Conservation (phyloP, 2,329 filamentous ascomycete species). For the Cercospora berteroae region DNA sequence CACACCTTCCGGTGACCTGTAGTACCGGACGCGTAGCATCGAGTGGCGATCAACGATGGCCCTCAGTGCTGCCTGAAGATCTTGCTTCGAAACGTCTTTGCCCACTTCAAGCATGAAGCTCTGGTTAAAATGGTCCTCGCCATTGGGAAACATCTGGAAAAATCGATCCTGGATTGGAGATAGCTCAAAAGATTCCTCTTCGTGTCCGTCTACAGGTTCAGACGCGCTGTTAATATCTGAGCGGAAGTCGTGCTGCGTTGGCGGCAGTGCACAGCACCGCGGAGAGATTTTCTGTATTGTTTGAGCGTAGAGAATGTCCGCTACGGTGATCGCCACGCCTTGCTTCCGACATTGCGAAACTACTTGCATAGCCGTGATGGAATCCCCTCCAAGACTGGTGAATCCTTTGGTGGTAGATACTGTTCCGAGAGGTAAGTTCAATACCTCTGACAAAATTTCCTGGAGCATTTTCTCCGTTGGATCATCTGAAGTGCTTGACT, state of each 20-base stretch:
- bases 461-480: not conserved
- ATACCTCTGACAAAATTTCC: not conserved
- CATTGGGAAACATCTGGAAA: not conserved
- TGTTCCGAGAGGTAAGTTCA: not conserved
- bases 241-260: not conserved
- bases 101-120: not conserved
- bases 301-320: not conserved
- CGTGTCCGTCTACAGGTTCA: too few relatives aligned
- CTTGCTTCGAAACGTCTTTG: too few relatives aligned
- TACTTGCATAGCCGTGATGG: not conserved
- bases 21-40: not conserved
- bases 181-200: not conserved
- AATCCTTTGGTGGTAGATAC: not conserved
- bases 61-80: not conserved
- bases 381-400: not conserved
- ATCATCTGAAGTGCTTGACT: not conserved
- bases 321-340: not conserved
- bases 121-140: not conserved
- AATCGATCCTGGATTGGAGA: not conserved
- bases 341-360: not conserved
- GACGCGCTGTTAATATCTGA: not conserved
- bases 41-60: not conserved
- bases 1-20: not conserved
- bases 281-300: not conserved
- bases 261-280: not conserved